A percentile compares a stretch with the other conserved stretches of the same genome.
These are phyloP conservation scores for Lactifluus rugatus DNA, from an alignment of 768 basidiomycete species.

Conservation along the genomic window DNA sequence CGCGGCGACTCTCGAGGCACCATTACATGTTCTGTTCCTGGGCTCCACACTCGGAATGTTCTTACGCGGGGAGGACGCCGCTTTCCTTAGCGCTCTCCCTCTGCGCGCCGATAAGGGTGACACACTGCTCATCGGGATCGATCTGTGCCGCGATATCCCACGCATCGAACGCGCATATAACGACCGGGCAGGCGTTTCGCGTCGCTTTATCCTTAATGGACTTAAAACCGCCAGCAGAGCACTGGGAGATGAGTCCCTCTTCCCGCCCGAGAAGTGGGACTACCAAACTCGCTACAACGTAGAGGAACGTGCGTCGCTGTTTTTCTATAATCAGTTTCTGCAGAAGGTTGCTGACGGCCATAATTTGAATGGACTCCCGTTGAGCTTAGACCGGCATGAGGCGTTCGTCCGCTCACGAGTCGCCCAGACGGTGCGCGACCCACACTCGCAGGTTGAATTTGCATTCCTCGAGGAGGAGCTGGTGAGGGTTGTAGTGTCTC, in stretches of 20 bases:
- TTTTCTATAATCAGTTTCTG: background rate
- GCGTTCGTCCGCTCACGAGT: constrained; percentile 68
- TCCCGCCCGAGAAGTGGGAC: constrained; percentile 63
- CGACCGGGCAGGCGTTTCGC: constrained; percentile 64
- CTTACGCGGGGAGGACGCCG: too few species aligned
- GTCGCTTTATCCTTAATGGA: constrained; percentile 80
- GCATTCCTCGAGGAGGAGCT: constrained; percentile 62
- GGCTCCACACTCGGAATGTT: too few species aligned
- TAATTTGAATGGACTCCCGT: background rate
- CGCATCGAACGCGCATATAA: constrained; percentile 82
- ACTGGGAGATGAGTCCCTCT: constrained; percentile 59
- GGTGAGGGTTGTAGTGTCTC: constrained; percentile 76
- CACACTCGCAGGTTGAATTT: constrained; percentile 34
- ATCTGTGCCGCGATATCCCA: constrained; percentile 64
- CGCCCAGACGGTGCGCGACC: constrained; percentile 47
- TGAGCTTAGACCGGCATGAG: constrained; percentile 61
- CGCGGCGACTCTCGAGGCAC: too few species aligned
- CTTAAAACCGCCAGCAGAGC: constrained; percentile 56
- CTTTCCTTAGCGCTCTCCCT: too few species aligned
- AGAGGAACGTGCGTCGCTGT: constrained; percentile 32
- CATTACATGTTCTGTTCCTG: too few species aligned
- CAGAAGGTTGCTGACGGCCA: background rate
- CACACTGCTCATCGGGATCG: constrained; percentile 44
- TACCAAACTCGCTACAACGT: constrained; percentile 60
- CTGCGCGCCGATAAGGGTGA: too few species aligned